Conservation (phyloP, 2,329 filamentous ascomycete species). For the Aureobasidium sp. region DNA sequence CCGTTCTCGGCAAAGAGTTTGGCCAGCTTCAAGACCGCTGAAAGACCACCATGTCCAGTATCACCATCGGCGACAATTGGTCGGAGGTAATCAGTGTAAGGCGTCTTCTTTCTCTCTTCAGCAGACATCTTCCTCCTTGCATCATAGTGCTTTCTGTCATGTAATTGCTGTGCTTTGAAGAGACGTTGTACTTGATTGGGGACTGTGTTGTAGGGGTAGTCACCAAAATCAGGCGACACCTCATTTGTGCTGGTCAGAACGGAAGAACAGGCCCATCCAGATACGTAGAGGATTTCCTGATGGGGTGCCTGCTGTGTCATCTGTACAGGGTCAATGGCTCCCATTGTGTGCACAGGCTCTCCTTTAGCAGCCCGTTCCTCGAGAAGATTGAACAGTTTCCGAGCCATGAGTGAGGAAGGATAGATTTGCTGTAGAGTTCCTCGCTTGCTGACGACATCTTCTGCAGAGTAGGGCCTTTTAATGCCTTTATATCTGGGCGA, state of each 20-base stretch:
- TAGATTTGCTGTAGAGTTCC: slow-evolving; percentile 81
- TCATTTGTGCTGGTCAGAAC: slow-evolving; percentile 91
- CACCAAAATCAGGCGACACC: slow-evolving; percentile 93
- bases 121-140: slow-evolving; percentile 65
- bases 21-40: slow-evolving; percentile 87
- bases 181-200: slow-evolving; percentile 95
- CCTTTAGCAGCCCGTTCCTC: slow-evolving; percentile 68
- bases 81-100: slow-evolving; percentile 84
- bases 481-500: slow-evolving; percentile 79
- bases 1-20: slow-evolving; percentile 98
- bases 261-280: slow-evolving; percentile 94
- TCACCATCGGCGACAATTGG: slow-evolving; percentile 96
- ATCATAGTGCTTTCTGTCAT: slow-evolving; percentile 95
- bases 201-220: slow-evolving; percentile 98
- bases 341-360: slow-evolving; percentile 92
- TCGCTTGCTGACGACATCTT: slow-evolving; percentile 87
- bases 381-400: slow-evolving; percentile 86
- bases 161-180: slow-evolving; percentile 93
- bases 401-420: slow-evolving; percentile 86
- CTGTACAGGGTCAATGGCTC: slow-evolving; percentile 95
- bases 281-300: slow-evolving; percentile 93
- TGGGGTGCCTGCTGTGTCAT: slow-evolving; percentile 98
- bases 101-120: slow-evolving; percentile 63
- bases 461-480: slow-evolving; percentile 81
- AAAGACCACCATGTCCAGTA: slow-evolving; percentile 87